Evolutionary conservation across 2,329 filamentous ascomycete species (phyloP).

Genomic region (Stemphylium beticola): DNA sequence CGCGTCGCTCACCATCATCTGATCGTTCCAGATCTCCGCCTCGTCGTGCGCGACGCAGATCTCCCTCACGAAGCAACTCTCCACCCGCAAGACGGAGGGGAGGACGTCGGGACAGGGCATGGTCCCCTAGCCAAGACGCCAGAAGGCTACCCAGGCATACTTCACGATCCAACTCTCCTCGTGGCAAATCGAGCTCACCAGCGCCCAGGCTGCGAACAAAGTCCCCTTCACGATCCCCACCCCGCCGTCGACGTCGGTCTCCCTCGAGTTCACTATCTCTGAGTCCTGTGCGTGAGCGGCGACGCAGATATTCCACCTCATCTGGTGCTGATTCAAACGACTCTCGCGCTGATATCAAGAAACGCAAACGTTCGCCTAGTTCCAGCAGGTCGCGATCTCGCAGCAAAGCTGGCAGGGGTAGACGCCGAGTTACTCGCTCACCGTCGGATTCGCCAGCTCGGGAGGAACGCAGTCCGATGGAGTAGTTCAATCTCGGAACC

Average conservation of each 20-base stretch:
- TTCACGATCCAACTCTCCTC: conserved; percentile 57
- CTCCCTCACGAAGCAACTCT: conserved; percentile 24
- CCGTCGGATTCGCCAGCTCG: conserved; percentile 24
- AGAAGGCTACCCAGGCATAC: conserved; percentile 46
- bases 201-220: conserved; percentile 53
- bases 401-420: conserved; percentile 24
- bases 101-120: conserved; percentile 34
- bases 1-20: conserved; percentile 35
- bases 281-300: conserved; percentile 49
- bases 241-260: conserved; percentile 47
- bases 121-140: conserved; percentile 41
- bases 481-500: conserved; percentile 11
- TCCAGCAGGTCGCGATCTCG: conserved; percentile 47
- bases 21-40: conserved; percentile 41
- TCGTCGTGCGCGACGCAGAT: conserved; percentile 24
- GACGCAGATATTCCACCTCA: conserved; percentile 53
- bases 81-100: conserved; percentile 25
- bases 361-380: conserved; percentile 50
- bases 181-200: conserved; percentile 62
- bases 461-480: conserved; percentile 12
- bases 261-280: conserved; percentile 47
- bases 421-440: conserved; percentile 28
- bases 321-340: conserved; percentile 52
- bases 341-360: conserved; percentile 59
- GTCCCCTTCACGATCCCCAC: conserved; percentile 39